phyloP scores from a whole-genome alignment of 441 rosid species.

The Pelargonium citronellum region DNA sequence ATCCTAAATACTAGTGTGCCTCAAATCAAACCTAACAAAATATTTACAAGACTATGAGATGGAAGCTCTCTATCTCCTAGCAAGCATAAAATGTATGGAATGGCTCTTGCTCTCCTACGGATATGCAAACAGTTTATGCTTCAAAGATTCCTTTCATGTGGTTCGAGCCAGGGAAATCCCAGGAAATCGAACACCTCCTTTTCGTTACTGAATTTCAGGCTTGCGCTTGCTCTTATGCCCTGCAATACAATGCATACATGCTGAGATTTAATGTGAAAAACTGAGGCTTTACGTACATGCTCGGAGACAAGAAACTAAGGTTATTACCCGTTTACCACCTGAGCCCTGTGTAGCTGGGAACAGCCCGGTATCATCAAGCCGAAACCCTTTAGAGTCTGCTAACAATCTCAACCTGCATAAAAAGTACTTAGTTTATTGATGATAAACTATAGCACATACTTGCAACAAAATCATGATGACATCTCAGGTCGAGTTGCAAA shows the following conservation, averaged over 20 bases:
- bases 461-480: conserved; percentile 4
- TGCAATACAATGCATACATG: conserved; percentile 26
- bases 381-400: conserved; percentile 78
- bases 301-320: neutral
- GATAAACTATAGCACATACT: neutral
- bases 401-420: conserved; percentile 69
- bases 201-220: conserved; percentile 54
- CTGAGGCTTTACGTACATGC: neutral
- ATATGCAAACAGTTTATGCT: neutral
- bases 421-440: neutral
- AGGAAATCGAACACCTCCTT: conserved; percentile 78
- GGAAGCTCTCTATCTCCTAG: neutral
- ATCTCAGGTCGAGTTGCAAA: too few species aligned
- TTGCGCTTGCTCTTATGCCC: conserved; percentile 58
- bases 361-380: conserved; percentile 83
- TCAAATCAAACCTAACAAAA: neutral
- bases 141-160: conserved; percentile 72
- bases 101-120: neutral
- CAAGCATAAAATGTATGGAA: neutral
- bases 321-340: conserved; percentile 63
- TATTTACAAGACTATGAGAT: neutral
- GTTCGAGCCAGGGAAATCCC: conserved; percentile 77
- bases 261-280: neutral
- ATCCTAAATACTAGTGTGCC: neutral
- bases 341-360: conserved; percentile 75